Percentiles rank a stretch among this genome's conserved stretches.
phyloP scores from a whole-genome alignment of 2,329 filamentous ascomycete genomes.

The Pseudogymnoascus sp. region DNA sequence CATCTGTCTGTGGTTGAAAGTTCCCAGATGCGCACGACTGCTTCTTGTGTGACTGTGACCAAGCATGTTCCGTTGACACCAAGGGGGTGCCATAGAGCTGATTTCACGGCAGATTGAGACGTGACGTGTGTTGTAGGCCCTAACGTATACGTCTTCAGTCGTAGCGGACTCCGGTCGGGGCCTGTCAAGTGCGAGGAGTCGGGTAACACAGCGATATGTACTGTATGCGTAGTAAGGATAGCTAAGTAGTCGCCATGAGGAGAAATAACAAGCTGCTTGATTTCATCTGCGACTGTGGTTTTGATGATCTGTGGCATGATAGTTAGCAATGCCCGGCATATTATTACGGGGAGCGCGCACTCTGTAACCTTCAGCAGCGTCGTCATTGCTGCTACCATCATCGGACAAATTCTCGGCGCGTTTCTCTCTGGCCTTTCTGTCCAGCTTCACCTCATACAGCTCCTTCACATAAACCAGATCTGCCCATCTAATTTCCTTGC shows the following conservation, averaged over 20 bases:
- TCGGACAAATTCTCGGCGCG: conserved; percentile 17
- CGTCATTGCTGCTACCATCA: conserved; percentile 18
- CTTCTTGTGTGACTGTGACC: conserved; percentile 81
- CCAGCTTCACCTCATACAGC: conserved; percentile 35
- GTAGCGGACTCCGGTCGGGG: conserved; percentile 59
- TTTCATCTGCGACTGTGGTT: conserved; percentile 69
- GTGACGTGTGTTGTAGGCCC: conserved; percentile 88
- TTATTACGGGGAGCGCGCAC: conserved; percentile 28
- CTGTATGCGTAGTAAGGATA: conserved; percentile 76
- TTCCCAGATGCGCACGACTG: conserved; percentile 85
- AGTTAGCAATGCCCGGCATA: conserved; percentile 16
- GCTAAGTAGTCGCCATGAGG: conserved; percentile 75
- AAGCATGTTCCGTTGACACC: conserved; percentile 73
- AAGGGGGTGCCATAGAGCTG: conserved; percentile 85
- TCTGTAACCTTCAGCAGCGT: conserved; percentile 36
- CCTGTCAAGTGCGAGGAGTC: conserved; percentile 67
- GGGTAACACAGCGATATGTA: conserved; percentile 80
- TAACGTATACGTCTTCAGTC: conserved; percentile 81
- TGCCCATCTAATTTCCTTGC: conserved; percentile 86
- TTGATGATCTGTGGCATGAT: conserved; percentile 55
- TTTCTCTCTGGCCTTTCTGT: conserved; percentile 21
- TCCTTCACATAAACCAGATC: conserved; percentile 76
- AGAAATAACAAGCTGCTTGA: conserved; percentile 77
- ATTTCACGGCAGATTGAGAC: conserved; percentile 70
- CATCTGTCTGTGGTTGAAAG: conserved; percentile 73